Percentiles rank a stretch among this genome's conserved stretches.
Conservation (phyloP, 2,329 filamentous ascomycete species). For the Septoria petroselini region DNA sequence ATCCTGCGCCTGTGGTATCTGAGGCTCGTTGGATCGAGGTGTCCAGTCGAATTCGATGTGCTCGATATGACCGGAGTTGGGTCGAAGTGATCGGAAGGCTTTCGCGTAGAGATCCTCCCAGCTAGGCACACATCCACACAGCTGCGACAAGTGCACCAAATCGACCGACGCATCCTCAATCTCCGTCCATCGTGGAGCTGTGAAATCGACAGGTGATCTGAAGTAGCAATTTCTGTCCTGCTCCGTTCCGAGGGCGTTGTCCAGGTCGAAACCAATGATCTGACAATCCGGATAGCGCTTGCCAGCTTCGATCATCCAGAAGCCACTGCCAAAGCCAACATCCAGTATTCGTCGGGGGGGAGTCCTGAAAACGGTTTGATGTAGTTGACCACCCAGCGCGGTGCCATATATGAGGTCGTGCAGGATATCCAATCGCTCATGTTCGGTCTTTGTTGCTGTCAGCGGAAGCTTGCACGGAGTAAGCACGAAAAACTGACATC, state of each 20-base stretch:
- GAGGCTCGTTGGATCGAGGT: constrained; percentile 63
- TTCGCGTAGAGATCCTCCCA: constrained; percentile 75
- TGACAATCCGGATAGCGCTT: constrained; percentile 50
- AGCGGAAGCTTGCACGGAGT: not conserved
- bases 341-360: constrained; percentile 55
- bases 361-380: constrained; percentile 39
- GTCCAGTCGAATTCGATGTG: constrained; percentile 85
- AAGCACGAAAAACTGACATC: constrained; percentile 19
- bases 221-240: constrained; percentile 21
- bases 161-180: constrained; percentile 69
- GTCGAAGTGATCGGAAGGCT: constrained; percentile 65
- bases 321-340: constrained; percentile 81
- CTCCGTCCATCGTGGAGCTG: constrained; percentile 74
- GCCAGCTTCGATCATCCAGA: constrained; percentile 86
- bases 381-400: constrained; percentile 40
- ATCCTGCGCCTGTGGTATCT: constrained; percentile 55
- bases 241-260: constrained; percentile 18
- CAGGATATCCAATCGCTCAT: constrained; percentile 28
- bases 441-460: constrained; percentile 18
- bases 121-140: constrained; percentile 71
- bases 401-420: constrained; percentile 27
- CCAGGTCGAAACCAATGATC: constrained; percentile 32
- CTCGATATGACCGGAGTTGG: constrained; percentile 73
- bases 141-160: constrained; percentile 77
- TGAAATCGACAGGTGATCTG: constrained; percentile 59